Conservation (phyloP, 805 yeast genomes). For the Yamadazyma sp. region DNA sequence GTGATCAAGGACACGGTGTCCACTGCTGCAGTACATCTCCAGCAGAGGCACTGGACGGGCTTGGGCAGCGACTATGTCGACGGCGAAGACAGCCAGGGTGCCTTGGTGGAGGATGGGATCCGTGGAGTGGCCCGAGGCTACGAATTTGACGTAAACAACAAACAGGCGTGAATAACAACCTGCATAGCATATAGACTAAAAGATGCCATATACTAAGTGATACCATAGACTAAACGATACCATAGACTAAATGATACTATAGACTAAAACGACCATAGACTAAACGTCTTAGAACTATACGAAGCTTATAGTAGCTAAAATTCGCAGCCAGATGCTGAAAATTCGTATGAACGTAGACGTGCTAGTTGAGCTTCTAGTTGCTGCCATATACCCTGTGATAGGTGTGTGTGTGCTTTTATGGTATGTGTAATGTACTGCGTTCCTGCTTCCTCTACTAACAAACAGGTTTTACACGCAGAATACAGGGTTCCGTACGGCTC, state of each 20-base stretch:
- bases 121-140: slow-evolving; percentile 92
- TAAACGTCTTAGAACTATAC: no score
- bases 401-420: background rate
- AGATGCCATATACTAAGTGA: no score
- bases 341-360: background rate
- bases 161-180: background rate
- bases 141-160: slow-evolving; percentile 30
- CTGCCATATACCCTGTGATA: background rate
- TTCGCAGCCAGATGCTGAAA: slow-evolving; percentile 8
- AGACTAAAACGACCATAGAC: no score
- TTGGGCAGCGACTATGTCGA: slow-evolving; percentile 76
- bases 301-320: background rate
- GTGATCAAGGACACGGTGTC: slow-evolving; percentile 78
- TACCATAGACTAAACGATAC: no score
- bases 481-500: background rate
- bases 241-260: no score
- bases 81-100: slow-evolving; percentile 55
- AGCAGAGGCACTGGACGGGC: slow-evolving; percentile 81
- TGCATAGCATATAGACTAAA: no score
- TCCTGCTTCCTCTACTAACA: background rate
- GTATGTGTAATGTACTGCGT: no score
- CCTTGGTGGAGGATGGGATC: slow-evolving; percentile 77
- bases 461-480: background rate
- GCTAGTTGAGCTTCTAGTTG: no score
- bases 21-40: slow-evolving; percentile 79